Base-by-base conservation (phyloP, 2,329 filamentous ascomycete species). In the Aspergillus arachidicola region DNA sequence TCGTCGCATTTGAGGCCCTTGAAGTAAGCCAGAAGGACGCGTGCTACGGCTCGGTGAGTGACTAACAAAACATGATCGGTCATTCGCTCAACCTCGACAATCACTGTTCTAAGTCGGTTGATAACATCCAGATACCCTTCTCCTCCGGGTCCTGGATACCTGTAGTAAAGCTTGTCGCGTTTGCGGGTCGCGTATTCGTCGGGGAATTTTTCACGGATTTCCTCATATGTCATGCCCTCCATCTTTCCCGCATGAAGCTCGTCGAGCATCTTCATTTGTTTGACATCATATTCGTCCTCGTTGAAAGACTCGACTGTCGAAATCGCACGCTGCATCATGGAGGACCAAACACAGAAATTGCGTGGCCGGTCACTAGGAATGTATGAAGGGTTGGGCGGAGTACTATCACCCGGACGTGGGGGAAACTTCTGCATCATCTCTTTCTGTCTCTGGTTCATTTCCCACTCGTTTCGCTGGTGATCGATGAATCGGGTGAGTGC, bases 301-400 rank as follows among this genome's bases (percentile, higher is more conserved):
- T 96, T 91, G 76, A 98, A 99, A 76, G 91, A 91, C 67, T 95
- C 89, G 0, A 91, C 93, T 0, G 94, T 96, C 74, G 97, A 89
- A 57, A 95, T 89, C 64, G 92, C 93, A 67, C 95, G 91, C 75
- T 91, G 90, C 66, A 99, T 86, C 94, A 98, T 98, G 2, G 92
- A 96, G 0, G 94, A 97, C 95, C 95, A 99, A 19, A 99, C 92
- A 77, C 95, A 99, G 75, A 97, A 98, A 75, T 97, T 96, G 72
- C 91, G 86, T 34, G 91, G 87, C 34, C 89, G 81, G 56, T 90
- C 89, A 59, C 80, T 78, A 2, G 75, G 75, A 21, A 80, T 75
- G 59, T 85, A 89, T 74, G 97, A 92, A 0, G 95, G 95, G 73
- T 99, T 98, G 0, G 95, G 95, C 5, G 95, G 95, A 0, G 95